phyloP scores from a whole-genome alignment of 2,329 filamentous ascomycete genomes.

The Hirsutella rhossiliensis region DNA sequence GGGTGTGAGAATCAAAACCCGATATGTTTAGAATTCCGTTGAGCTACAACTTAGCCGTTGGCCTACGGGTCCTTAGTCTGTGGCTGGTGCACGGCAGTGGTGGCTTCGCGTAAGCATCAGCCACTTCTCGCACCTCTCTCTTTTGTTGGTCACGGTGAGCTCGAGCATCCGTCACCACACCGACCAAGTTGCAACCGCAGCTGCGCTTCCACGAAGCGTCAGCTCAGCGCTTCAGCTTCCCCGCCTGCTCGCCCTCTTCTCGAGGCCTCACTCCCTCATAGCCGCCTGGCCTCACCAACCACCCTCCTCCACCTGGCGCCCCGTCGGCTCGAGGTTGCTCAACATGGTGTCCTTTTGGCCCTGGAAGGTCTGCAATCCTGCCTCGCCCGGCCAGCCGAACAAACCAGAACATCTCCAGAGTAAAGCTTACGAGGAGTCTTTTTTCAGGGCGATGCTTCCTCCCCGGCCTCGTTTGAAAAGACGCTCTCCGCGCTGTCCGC shows the following conservation, averaged over 20 bases:
- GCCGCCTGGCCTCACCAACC: neutral
- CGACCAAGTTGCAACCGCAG: neutral
- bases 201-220: conserved; percentile 1
- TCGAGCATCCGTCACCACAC: neutral
- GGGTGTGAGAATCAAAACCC: neutral
- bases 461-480: conserved; percentile 88
- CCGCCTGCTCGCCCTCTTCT: neutral
- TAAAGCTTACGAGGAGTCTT: neutral
- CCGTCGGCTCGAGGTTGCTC: neutral
- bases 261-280: neutral
- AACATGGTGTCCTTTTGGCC: conserved; percentile 11
- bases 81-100: neutral
- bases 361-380: conserved; percentile 7
- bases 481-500: conserved; percentile 67
- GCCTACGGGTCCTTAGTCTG: too few species aligned
- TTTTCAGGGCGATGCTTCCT: conserved; percentile 61
- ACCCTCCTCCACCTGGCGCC: neutral
- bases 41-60: too few species aligned
- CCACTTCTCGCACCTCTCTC: neutral
- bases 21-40: too few species aligned
- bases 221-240: neutral
- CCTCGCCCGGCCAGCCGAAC: neutral
- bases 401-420: too few species aligned
- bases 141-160: neutral
- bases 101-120: neutral